phyloP scores from a whole-genome alignment of 2,329 filamentous ascomycete genomes.

The Phyllosticta citrichinensis region DNA sequence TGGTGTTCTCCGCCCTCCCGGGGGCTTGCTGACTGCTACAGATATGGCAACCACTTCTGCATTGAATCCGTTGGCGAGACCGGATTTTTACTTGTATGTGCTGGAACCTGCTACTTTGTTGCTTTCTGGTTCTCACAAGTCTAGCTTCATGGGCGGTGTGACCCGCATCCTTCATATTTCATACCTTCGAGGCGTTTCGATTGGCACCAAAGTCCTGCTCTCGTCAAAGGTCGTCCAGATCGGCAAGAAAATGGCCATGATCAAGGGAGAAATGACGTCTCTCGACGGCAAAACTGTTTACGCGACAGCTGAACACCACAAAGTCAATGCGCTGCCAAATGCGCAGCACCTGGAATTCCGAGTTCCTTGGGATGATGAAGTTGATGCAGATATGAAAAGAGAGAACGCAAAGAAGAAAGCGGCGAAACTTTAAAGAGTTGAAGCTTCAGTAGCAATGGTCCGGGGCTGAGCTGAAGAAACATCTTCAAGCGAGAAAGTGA shows the following conservation, averaged over 20 bases:
- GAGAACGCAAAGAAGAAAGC: not conserved
- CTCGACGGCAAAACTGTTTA: conserved; percentile 39
- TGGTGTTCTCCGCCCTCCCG: not conserved
- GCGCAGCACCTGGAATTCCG: conserved; percentile 29
- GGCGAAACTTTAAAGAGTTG: not conserved
- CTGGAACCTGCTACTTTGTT: not conserved
- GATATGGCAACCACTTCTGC: conserved; percentile 39
- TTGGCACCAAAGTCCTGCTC: conserved; percentile 35
- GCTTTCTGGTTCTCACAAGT: not conserved
- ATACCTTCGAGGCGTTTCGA: conserved; percentile 40
- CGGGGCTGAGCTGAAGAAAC: too few relatives aligned
- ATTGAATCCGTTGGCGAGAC: conserved; percentile 37
- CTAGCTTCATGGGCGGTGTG: conserved; percentile 40
- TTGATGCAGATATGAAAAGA: conserved; percentile 22
- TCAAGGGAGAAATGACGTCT: conserved; percentile 40
- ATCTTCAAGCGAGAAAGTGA: too few relatives aligned
- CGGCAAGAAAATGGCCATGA: conserved; percentile 43
- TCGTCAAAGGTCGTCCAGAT: conserved; percentile 35
- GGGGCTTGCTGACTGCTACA: not conserved
- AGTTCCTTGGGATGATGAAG: conserved; percentile 37
- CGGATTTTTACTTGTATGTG: conserved; percentile 40
- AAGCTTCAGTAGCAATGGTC: not conserved
- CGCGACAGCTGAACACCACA: conserved; percentile 44
- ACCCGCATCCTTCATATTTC: conserved; percentile 42
- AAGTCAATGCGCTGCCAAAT: conserved; percentile 36